Conservation (phyloP, 805 yeast genomes). For the Ogataea naganishii region DNA sequence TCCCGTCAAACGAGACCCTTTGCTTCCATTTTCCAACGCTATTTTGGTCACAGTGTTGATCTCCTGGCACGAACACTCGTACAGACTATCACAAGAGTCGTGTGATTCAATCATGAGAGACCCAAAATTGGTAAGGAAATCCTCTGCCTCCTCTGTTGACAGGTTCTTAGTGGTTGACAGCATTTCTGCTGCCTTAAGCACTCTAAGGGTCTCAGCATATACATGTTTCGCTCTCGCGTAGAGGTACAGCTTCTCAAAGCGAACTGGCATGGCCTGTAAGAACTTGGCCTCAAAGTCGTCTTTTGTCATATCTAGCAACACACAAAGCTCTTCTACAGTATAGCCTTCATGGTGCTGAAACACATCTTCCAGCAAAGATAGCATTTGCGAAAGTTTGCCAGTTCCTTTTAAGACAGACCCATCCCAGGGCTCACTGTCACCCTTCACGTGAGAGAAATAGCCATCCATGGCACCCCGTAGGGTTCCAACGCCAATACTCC, state of each 20-base stretch:
- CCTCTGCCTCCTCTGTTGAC: constrained; percentile 16
- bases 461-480: constrained; percentile 57
- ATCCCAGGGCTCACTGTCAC: constrained; percentile 31
- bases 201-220: constrained; percentile 52
- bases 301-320: constrained; percentile 28
- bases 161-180: constrained; percentile 16
- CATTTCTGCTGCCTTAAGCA: constrained; percentile 37
- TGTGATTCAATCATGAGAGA: constrained; percentile 52
- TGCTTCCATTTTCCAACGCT: constrained; percentile 47
- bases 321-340: constrained; percentile 39
- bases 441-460: constrained; percentile 25
- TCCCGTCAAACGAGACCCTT: constrained; percentile 67
- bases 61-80: constrained; percentile 48
- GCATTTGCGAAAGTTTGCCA: constrained; percentile 29
- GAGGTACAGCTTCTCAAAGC: constrained; percentile 45
- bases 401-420: constrained; percentile 36
- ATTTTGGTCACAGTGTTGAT: constrained; percentile 44
- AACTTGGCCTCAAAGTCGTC: constrained; percentile 36
- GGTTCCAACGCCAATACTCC: constrained; percentile 48
- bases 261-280: constrained; percentile 47
- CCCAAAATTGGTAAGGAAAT: constrained; percentile 40
- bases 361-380: constrained; percentile 33
- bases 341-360: constrained; percentile 38
- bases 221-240: constrained; percentile 57
- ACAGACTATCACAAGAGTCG: constrained; percentile 35